These are phyloP conservation scores for Cucurbita moschata DNA, from an alignment of 306 rosid genomes.

Conservation along the genomic window DNA sequence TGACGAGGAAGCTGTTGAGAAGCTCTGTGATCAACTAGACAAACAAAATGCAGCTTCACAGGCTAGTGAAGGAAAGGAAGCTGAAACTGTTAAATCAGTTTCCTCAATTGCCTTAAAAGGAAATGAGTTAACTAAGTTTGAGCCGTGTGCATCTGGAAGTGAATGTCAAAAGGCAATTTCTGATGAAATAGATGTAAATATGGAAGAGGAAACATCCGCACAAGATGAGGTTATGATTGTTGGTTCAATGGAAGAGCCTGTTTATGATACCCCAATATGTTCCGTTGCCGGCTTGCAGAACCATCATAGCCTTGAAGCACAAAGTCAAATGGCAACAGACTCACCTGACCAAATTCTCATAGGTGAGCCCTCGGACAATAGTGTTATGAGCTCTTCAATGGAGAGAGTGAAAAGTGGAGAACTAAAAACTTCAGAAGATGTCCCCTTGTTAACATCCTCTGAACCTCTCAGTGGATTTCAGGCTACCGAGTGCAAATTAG, in stretches of 20 bases:
- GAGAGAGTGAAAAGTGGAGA: conserved; percentile 26
- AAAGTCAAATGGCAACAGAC: conserved; percentile 21
- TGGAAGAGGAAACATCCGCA: conserved; percentile 36
- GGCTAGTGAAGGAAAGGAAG: conserved; percentile 6
- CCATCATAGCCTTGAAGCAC: conserved; percentile 9
- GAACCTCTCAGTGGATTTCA: conserved; percentile 24
- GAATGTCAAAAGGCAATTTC: conserved; percentile 10
- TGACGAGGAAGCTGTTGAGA: conserved; percentile 71
- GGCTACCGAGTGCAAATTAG: conserved; percentile 19
- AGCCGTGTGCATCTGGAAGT: conserved; percentile 1
- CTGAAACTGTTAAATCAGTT: conserved; percentile 4
- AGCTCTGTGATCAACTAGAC: conserved; percentile 32
- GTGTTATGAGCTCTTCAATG: conserved; percentile 19
- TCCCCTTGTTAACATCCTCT: conserved; percentile 19
- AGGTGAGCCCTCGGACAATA: conserved; percentile 11
- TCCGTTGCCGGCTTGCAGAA: conserved; percentile 6
- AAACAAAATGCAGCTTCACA: conserved; percentile 20
- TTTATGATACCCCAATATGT: conserved; percentile 1
- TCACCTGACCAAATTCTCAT: conserved; percentile 18
- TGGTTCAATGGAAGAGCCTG: conserved; percentile 17
- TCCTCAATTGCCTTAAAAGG: conserved; percentile 14
- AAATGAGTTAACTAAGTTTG: conserved; percentile 9
- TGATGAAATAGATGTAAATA: conserved; percentile 31
- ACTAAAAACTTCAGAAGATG: conserved; percentile 11
- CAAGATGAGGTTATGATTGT: conserved; percentile 24